Conservation (phyloP, 495 filamentous ascomycete species). For the Bryoglossum gracile region DNA sequence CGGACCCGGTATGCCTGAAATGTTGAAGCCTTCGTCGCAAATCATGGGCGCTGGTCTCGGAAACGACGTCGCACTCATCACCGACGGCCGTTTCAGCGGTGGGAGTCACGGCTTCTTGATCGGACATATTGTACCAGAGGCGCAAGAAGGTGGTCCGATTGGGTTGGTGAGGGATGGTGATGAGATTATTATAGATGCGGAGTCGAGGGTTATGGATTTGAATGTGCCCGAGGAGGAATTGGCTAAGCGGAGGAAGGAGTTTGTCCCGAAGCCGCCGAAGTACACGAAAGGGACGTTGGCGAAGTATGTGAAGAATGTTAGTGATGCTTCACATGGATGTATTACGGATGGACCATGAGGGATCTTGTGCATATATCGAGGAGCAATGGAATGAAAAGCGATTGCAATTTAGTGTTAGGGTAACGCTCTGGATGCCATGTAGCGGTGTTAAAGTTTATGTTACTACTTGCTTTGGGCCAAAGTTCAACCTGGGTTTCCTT, state of each 20-base stretch:
- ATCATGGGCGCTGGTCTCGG: conserved; percentile 85
- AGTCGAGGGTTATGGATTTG: conserved; percentile 53
- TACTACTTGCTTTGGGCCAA: too few species aligned
- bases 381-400: too few species aligned
- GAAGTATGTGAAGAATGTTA: conserved; percentile 66
- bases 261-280: conserved; percentile 56
- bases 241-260: conserved; percentile 52
- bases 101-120: conserved; percentile 76
- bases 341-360: conserved; percentile 74
- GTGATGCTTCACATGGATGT: conserved; percentile 72
- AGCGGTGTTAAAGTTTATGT: too few species aligned
- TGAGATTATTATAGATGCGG: conserved; percentile 63
- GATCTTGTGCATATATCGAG: conserved; percentile 7
- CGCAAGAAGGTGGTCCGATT: conserved; percentile 62
- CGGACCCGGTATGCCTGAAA: conserved; percentile 80
- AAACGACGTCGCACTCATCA: conserved; percentile 73
- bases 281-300: conserved; percentile 67
- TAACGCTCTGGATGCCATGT: too few species aligned
- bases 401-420: too few species aligned
- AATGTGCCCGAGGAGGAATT: conserved; percentile 58
- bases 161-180: conserved; percentile 64
- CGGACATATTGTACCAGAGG: conserved; percentile 67
- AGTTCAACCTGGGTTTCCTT: too few species aligned
- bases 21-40: conserved; percentile 74
- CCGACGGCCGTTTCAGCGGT: conserved; percentile 70